Base-by-base conservation (phyloP, 148 eudicot genomes). In the Fagopyrum esculentum region DNA sequence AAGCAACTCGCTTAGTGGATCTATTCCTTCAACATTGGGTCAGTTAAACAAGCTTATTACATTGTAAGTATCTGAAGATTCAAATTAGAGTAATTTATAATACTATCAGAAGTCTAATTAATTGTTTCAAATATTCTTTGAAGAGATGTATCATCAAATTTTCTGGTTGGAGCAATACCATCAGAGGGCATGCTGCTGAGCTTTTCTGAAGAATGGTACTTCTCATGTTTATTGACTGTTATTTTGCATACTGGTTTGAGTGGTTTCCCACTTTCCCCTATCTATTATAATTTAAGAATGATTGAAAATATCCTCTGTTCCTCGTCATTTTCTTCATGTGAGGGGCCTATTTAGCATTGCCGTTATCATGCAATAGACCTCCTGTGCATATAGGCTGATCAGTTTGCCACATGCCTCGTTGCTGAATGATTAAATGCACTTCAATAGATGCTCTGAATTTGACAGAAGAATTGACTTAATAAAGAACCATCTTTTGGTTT, bases 111-210 rank as follows among this genome's bases (percentile, higher is more conserved):
- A 35, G 57, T 26, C 59, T 51, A 10, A 83, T 68, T 17, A 76
- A 77, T 45, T 68, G 22, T 75, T 51, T 68, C 6, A n/a, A 6
- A 19, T 72, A 78, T 46, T 66, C 63, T 79, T 29, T 83, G 84
- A 79, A 95, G 99, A 86, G 92, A 95, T 78, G 87, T 95, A 79
- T 95, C 99, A 51, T 78, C 89, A 76, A 95, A 95, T 83, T 95
- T 92, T 80, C 82, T 95, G 85, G 82, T 79, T 59, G 99, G 99
- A 77, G 80, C 85, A 75, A 80, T 95, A 77, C 97, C 99, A 66
- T 79, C 89, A 10, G 87, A 86, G 77, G 99, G 97, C 51, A 82
- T 83, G 79, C 90, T 95, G 70, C 80, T 74, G 76, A 87, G 87
- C 76, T 92, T 95, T 79, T 63, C 73, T 17, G 83, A 75, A 63